Evolutionary conservation across 2,329 filamentous ascomycete genomes (phyloP), one percentile per base, ranked within the genome.

Genomic region (Raffaelea albimanens): DNA sequence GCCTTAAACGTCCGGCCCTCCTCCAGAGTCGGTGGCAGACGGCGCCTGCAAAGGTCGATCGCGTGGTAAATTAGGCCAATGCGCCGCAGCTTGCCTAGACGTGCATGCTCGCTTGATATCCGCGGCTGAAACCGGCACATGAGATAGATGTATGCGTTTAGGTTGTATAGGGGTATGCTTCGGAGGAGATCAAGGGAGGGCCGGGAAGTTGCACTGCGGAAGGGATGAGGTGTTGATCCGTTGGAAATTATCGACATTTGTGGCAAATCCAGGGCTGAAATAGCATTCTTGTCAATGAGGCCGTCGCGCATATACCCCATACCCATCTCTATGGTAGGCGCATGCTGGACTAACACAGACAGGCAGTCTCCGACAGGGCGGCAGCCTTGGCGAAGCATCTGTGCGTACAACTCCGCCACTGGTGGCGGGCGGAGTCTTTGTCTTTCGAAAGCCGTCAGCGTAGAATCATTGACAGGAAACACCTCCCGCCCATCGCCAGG

Each of bases 381-480:
- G 19, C 83, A 58, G 1, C 71, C 69, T 2, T 67, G 65, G 2
- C 57, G 58, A 13, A 65, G 58, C 78, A 89, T 85, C 39, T 71
- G 66, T 11, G 68, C 58, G 50, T 83, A 84, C 4, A 90, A 67
- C 44, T 75, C 67, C 4, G 70, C 63, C 11, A 80, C 63, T 1
- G 68, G 72, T 2, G 85, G 85, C 1, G 83, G 78, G 14, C 70
- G 66, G 40, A 80, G 65, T n/a, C 78, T 71, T 36, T 78, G 73
- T 53, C 77, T 78, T 49, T 85, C 83, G 47, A 81, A 77, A n/a
- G 81, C 73, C 50, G 71, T 84, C 57, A 71, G 73, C 61, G 72
- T 85, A 61, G 67, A 65, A 47, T 77, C 71, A 19, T 80, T 65
- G 19, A 78, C 70, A 1, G 76, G 69, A 13, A 72, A 63, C 9